phyloP scores from a whole-genome alignment of 257 asterid genomes.

The Verbascum thapsus region DNA sequence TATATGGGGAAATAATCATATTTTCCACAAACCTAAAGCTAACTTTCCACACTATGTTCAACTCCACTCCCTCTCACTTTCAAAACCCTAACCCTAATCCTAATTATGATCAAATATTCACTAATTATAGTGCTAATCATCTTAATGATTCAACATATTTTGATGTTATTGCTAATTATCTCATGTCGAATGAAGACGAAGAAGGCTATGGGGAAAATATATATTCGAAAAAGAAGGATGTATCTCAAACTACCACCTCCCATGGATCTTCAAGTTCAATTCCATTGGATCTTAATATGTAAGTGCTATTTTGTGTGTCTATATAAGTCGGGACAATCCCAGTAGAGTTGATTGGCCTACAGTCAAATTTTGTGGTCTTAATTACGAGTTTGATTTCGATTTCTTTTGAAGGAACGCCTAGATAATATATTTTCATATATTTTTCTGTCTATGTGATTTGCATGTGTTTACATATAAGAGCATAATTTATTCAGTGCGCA shows the following conservation, averaged over 20 bases:
- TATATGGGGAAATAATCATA: not conserved
- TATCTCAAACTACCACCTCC: not conserved
- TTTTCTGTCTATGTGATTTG: no score
- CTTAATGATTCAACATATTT: not conserved
- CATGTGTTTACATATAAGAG: no score
- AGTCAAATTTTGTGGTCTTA: no score
- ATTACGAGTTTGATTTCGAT: no score
- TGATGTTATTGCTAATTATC: not conserved
- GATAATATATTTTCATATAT: no score
- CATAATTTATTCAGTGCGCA: no score
- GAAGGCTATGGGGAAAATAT: not conserved
- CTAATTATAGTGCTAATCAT: not conserved
- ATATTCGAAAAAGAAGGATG: no score
- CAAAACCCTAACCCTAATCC: constrained; percentile 20
- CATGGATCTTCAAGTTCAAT: not conserved
- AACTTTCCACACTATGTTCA: not conserved
- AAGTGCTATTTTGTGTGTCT: not conserved
- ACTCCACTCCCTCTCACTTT: not conserved
- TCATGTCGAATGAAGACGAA: not conserved
- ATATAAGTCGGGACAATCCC: no score
- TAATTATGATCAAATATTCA: not conserved
- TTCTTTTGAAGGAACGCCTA: no score
- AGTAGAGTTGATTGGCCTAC: no score
- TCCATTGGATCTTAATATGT: not conserved
- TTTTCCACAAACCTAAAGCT: not conserved